Evolutionary conservation across 352 stramenopile species (phyloP).

Genomic region (Pythium phragmiticola): DNA sequence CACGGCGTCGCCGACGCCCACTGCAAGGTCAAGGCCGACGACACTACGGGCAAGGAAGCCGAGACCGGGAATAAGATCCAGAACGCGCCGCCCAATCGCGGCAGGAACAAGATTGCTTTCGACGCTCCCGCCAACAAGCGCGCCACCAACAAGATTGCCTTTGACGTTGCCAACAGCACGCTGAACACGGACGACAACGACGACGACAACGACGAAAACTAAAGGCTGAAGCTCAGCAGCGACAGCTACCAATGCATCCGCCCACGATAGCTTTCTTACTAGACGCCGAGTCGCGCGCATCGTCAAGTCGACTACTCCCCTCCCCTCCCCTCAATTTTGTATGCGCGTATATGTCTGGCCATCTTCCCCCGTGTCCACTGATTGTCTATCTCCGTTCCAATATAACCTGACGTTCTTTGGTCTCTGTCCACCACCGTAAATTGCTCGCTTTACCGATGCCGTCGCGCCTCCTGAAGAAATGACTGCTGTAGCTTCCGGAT

Average conservation of each 20-base stretch:
- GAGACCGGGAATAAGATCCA: slow-evolving; percentile 35
- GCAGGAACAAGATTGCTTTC: slow-evolving; percentile 32
- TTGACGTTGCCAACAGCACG: slow-evolving; percentile 15
- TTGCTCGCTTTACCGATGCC: slow-evolving; percentile 1
- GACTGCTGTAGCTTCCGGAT: slow-evolving; percentile 35
- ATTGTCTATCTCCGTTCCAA: slow-evolving; percentile 24
- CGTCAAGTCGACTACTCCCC: neutral
- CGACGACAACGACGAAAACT: slow-evolving; percentile 3
- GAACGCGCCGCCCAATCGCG: slow-evolving; percentile 26
- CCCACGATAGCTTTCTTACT: neutral
- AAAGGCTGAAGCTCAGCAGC: neutral
- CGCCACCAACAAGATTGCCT: slow-evolving; percentile 18
- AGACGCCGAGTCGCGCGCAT: neutral
- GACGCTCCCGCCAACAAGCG: slow-evolving; percentile 9
- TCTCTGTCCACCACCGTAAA: neutral
- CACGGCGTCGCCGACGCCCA: slow-evolving; percentile 23
- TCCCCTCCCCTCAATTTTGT: slow-evolving; percentile 15
- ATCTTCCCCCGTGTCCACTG: neutral
- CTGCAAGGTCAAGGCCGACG: slow-evolving; percentile 36
- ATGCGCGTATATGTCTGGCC: slow-evolving; percentile 3
- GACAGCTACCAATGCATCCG: neutral
- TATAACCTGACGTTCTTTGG: slow-evolving; percentile 10
- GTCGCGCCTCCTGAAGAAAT: slow-evolving; percentile 17
- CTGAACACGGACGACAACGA: slow-evolving; percentile 2
- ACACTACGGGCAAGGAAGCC: slow-evolving; percentile 16